These are phyloP conservation scores for Monotropa hypopitys DNA, from an alignment of 179 eudicot species.

Conservation along the genomic window DNA sequence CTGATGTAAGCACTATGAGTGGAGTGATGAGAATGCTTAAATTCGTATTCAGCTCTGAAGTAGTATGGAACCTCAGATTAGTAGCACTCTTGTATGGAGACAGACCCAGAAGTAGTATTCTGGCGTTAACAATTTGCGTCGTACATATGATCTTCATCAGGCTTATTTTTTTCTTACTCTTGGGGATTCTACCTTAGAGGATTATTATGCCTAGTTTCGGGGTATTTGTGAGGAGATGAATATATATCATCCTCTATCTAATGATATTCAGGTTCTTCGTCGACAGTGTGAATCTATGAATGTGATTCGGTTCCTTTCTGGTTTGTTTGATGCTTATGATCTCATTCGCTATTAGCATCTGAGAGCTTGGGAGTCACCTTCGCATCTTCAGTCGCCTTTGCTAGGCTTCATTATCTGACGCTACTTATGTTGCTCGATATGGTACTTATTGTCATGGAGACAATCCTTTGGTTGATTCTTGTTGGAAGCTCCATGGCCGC, in stretches of 20 bases:
- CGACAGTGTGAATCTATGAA: background rate
- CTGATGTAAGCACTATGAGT: background rate
- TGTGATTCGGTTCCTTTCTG: background rate
- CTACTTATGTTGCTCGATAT: background rate
- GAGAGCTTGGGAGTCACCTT: background rate
- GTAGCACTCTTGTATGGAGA: background rate
- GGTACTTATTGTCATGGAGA: background rate
- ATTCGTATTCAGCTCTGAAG: background rate
- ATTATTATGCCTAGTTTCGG: background rate
- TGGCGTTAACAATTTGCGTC: background rate
- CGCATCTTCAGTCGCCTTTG: no score
- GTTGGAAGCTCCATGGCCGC: background rate
- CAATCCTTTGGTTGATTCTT: background rate
- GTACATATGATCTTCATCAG: background rate
- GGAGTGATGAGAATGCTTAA: background rate
- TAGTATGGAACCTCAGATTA: background rate
- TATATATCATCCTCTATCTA: background rate
- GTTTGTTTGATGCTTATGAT: background rate
- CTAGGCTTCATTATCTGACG: background rate
- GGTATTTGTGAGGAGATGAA: background rate
- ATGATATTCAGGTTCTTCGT: background rate
- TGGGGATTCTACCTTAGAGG: background rate
- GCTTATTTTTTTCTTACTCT: background rate
- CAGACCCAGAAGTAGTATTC: background rate
- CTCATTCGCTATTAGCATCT: background rate